Evolutionary conservation across 257 asterid species (phyloP).

Genomic region (Prunella vulgaris): DNA sequence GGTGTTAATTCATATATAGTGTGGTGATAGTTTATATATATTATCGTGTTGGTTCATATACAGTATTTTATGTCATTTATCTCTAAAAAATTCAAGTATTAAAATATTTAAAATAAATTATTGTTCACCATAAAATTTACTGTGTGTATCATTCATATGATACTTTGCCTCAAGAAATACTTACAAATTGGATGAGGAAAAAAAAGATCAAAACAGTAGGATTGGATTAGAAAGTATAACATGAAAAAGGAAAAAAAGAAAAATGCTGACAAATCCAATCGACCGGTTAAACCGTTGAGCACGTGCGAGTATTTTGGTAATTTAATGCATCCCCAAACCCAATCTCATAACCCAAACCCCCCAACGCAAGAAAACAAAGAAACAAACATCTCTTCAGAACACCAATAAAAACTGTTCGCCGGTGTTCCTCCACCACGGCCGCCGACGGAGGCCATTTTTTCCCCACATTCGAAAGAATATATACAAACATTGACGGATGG

Average conservation of each 20-base stretch:
- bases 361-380: neutral
- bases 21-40: no score
- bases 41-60: no score
- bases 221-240: neutral
- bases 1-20: no score
- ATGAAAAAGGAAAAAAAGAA: neutral
- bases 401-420: conserved; percentile 11
- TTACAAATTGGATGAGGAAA: neutral
- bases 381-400: neutral
- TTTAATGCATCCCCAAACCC: conserved; percentile 15
- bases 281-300: conserved; percentile 29
- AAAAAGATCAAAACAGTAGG: neutral
- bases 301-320: conserved; percentile 21
- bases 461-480: neutral
- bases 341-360: conserved; percentile 22
- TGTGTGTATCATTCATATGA: no score
- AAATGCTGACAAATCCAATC: neutral
- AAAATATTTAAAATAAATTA: no score
- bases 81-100: no score
- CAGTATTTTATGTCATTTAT: no score
- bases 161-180: no score
- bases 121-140: no score
- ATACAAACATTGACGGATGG: conserved; percentile 26
- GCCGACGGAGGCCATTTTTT: neutral
- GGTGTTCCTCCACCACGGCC: conserved; percentile 12